Evolutionary conservation across 1,139 yeast species (phyloP).

Genomic region (Taphrina betulina): DNA sequence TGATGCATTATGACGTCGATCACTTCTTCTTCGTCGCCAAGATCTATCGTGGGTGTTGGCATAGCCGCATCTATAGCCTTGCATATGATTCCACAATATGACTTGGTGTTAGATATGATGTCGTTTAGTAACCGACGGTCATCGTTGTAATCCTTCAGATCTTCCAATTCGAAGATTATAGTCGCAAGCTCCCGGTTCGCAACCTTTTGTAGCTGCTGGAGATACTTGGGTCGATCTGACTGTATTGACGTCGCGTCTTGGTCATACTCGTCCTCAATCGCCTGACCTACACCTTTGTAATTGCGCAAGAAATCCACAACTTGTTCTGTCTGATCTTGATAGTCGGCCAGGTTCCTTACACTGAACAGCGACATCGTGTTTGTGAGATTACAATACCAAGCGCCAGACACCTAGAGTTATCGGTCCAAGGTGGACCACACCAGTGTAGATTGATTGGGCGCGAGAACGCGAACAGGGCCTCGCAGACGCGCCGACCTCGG

Average conservation of each 20-base stretch:
- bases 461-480: no score
- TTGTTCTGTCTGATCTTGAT: constrained; percentile 18
- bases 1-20: constrained; percentile 90
- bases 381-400: not conserved
- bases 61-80: constrained; percentile 72
- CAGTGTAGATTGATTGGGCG: no score
- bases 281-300: constrained; percentile 3
- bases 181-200: constrained; percentile 79
- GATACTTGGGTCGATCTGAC: constrained; percentile 23
- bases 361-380: constrained; percentile 14
- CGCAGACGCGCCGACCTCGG: no score
- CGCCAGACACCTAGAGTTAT: not conserved
- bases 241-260: not conserved
- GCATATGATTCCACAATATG: constrained; percentile 75
- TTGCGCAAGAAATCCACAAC: constrained; percentile 19
- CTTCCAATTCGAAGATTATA: constrained; percentile 76
- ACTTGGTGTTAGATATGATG: constrained; percentile 69
- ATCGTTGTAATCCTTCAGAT: constrained; percentile 52
- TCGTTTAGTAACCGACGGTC: constrained; percentile 52
- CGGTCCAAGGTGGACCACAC: no score
- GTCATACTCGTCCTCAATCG: constrained; percentile 1
- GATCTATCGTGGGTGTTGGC: constrained; percentile 78
- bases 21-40: constrained; percentile 82
- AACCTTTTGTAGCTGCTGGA: constrained; percentile 53
- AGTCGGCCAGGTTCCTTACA: constrained; percentile 29